A percentile compares a stretch with the other conserved stretches of the same genome.
phyloP scores from a whole-genome alignment of 257 asterid species.

The Primulina eburnea region DNA sequence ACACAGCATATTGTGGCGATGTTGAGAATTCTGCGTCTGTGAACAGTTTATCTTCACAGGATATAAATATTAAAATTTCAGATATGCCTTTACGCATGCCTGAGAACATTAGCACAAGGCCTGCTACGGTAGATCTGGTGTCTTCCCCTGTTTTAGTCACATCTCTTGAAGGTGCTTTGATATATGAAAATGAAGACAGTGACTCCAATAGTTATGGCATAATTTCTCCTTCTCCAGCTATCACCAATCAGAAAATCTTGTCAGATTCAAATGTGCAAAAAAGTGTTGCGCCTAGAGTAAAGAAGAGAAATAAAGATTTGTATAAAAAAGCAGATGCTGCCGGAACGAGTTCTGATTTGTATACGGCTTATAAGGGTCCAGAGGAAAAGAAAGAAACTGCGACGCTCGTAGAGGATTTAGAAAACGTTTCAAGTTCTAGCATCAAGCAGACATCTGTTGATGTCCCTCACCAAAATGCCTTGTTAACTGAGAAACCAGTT shows the following conservation, averaged over 20 bases:
- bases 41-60: conserved; percentile 27
- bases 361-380: conserved; percentile 87
- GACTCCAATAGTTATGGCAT: conserved; percentile 25
- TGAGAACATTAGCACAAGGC: conserved; percentile 22
- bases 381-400: conserved; percentile 66
- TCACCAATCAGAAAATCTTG: conserved; percentile 46
- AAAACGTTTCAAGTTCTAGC: conserved; percentile 33
- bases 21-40: conserved; percentile 26
- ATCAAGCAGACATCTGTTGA: conserved; percentile 35
- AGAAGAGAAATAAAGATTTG: conserved; percentile 48
- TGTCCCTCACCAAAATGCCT: conserved; percentile 34
- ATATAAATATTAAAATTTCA: conserved; percentile 25
- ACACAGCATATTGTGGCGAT: conserved; percentile 17
- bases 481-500: conserved; percentile 36
- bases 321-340: conserved; percentile 70
- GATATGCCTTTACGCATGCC: conserved; percentile 24
- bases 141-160: conserved; percentile 29
- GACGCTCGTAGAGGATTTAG: conserved; percentile 36
- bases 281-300: conserved; percentile 37
- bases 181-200: conserved; percentile 37
- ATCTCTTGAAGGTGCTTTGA: conserved; percentile 37
- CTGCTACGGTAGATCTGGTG: conserved; percentile 28
- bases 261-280: conserved; percentile 48
- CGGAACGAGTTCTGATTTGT: conserved; percentile 78
- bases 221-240: conserved; percentile 30